Percentiles rank a stretch among this genome's conserved stretches.
Conservation (phyloP, 176 grass and related monocot species). For the Triticum urartu region DNA sequence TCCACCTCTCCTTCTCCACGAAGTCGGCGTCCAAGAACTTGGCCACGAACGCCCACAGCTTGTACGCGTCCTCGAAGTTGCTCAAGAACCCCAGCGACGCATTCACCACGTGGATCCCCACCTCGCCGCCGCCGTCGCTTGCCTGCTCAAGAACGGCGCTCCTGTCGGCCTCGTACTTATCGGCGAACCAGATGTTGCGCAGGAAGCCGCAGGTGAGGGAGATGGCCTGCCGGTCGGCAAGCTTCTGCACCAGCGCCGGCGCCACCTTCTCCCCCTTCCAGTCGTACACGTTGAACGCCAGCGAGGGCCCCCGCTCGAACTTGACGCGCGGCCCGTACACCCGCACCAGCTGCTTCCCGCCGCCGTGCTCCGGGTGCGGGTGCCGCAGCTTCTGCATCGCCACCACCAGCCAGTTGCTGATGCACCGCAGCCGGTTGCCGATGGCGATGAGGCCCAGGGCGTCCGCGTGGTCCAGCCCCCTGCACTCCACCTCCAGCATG, state of each 20-base stretch:
- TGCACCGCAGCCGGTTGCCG: slow-evolving; percentile 71
- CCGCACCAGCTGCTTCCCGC: slow-evolving; percentile 50
- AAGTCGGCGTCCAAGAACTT: slow-evolving; percentile 94
- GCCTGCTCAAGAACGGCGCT: slow-evolving; percentile 46
- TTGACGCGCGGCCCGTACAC: slow-evolving; percentile 80
- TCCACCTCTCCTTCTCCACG: slow-evolving; percentile 93
- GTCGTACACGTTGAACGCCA: slow-evolving; percentile 94
- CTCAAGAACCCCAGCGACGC: slow-evolving; percentile 78
- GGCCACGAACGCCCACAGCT: slow-evolving; percentile 84
- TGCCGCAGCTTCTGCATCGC: slow-evolving; percentile 75
- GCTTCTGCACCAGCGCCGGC: slow-evolving; percentile 80
- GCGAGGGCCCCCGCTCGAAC: slow-evolving; percentile 71
- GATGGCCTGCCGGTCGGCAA: slow-evolving; percentile 82
- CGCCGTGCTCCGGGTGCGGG: slow-evolving; percentile 49
- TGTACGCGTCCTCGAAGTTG: slow-evolving; percentile 92
- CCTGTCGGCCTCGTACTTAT: slow-evolving; percentile 53
- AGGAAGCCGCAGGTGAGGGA: slow-evolving; percentile 79
- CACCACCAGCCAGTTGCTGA: slow-evolving; percentile 87
- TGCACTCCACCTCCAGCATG: slow-evolving; percentile 61
- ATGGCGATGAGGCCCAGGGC: slow-evolving; percentile 68
- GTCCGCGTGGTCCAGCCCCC: slow-evolving; percentile 80
- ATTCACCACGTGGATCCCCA: slow-evolving; percentile 74
- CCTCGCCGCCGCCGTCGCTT: slow-evolving; percentile 27
- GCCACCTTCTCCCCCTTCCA: slow-evolving; percentile 82
- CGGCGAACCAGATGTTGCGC: slow-evolving; percentile 68